phyloP scores from a whole-genome alignment of 768 basidiomycete genomes.

The Clitopilus hobsonii region DNA sequence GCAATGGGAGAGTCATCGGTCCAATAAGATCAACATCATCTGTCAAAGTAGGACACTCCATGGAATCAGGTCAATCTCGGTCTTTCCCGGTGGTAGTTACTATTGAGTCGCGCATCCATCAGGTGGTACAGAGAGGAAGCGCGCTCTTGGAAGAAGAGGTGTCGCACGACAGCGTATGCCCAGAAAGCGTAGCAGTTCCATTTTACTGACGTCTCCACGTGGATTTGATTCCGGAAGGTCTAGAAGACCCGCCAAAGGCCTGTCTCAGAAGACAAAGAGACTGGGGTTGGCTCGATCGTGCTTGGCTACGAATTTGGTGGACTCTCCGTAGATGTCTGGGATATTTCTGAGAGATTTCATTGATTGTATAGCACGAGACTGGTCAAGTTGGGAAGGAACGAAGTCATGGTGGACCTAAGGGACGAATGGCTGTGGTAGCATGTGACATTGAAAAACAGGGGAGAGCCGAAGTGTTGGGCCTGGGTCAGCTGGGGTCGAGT shows the following conservation, averaged over 20 bases:
- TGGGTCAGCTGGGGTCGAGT: background rate
- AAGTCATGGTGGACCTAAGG: background rate
- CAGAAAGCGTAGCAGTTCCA: too few relatives aligned
- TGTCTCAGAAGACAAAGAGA: background rate
- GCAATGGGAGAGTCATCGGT: background rate
- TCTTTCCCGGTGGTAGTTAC: background rate
- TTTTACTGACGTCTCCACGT: background rate
- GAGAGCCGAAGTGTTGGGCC: conserved; percentile 1
- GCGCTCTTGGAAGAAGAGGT: background rate
- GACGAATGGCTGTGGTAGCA: background rate
- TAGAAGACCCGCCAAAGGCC: background rate
- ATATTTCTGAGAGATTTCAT: too few relatives aligned
- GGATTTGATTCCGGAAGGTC: background rate
- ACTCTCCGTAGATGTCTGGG: background rate
- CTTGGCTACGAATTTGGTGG: too few relatives aligned
- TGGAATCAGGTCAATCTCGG: background rate
- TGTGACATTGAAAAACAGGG: background rate
- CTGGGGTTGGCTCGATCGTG: background rate
- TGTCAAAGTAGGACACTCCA: background rate
- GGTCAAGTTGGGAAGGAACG: background rate
- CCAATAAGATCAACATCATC: background rate
- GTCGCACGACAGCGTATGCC: too few relatives aligned
- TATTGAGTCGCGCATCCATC: background rate
- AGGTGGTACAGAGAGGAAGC: background rate
- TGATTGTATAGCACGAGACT: background rate